phyloP scores from a whole-genome alignment of 192 early-diverging fungal species.

The Piromyces finnis region DNA sequence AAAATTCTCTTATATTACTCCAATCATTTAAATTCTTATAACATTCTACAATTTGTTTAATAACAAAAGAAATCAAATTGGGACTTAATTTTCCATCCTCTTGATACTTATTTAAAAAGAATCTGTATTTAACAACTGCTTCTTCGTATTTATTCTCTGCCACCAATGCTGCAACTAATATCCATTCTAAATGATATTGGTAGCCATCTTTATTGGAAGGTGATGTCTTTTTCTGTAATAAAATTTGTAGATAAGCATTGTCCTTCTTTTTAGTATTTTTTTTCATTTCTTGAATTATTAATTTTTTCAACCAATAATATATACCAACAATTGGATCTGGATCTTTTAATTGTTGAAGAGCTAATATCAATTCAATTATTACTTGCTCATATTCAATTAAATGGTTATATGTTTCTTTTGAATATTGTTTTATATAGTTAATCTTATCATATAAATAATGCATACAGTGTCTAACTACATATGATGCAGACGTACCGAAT shows the following conservation, averaged over 20 bases:
- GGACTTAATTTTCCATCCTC: not conserved
- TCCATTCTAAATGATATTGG: constrained; percentile 3
- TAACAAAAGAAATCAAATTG: not conserved
- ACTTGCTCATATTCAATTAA: not conserved
- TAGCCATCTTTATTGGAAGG: not conserved
- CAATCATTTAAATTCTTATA: not conserved
- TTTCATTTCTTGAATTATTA: constrained; percentile 1
- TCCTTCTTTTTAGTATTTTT: not conserved
- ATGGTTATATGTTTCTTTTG: not conserved
- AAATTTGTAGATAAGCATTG: not conserved
- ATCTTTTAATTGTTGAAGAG: constrained; percentile 4
- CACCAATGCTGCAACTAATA: not conserved
- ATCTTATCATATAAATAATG: not conserved
- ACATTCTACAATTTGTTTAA: not conserved
- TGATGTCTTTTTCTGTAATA: not conserved
- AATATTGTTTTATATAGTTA: not conserved
- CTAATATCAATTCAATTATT: not conserved
- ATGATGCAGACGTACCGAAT: constrained; percentile 1
- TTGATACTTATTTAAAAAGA: not conserved
- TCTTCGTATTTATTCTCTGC: not conserved
- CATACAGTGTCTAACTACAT: not conserved
- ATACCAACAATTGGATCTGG: constrained; percentile 10
- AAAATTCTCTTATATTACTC: not conserved
- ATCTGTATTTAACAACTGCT: not conserved
- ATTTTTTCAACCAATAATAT: constrained; percentile 5